Evolutionary conservation across 768 basidiomycete genomes (phyloP).

Genomic region (Crucibulum laeve): DNA sequence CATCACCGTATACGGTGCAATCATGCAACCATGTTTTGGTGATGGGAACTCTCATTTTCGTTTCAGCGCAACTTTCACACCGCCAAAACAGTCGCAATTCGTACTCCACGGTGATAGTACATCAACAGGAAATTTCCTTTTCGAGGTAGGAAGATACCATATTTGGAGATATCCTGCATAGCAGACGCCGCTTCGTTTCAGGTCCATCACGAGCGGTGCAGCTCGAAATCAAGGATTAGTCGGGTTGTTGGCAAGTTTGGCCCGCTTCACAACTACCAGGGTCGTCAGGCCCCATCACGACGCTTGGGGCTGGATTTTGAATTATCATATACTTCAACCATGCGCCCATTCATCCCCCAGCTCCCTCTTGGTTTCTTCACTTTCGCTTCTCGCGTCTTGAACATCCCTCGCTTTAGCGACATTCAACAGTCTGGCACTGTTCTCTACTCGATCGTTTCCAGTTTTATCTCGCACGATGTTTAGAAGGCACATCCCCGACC

Average conservation of each 20-base stretch:
- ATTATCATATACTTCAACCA: not conserved
- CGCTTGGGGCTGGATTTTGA: not conserved
- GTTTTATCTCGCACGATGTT: constrained; percentile 19
- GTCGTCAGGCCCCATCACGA: no score
- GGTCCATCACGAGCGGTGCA: constrained; percentile 1
- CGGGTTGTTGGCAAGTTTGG: no score
- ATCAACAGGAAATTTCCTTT: not conserved
- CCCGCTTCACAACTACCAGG: no score
- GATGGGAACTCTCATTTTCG: no score
- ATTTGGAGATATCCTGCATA: not conserved
- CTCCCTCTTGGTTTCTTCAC: constrained; percentile 8
- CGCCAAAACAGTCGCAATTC: no score
- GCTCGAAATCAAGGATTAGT: no score
- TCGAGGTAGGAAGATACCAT: not conserved
- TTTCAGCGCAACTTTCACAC: no score
- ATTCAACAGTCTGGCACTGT: constrained; percentile 25
- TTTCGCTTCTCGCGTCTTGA: not conserved
- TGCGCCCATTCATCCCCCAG: not conserved
- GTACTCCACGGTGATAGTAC: no score
- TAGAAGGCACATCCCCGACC: constrained; percentile 26
- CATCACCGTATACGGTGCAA: no score
- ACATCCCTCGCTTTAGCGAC: not conserved
- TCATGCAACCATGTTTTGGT: no score
- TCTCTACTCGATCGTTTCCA: constrained; percentile 7
- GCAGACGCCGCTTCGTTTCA: constrained; percentile 1